Evolutionary conservation across 345 rosid genomes (phyloP).

Genomic region (Hibiscus syriacus): DNA sequence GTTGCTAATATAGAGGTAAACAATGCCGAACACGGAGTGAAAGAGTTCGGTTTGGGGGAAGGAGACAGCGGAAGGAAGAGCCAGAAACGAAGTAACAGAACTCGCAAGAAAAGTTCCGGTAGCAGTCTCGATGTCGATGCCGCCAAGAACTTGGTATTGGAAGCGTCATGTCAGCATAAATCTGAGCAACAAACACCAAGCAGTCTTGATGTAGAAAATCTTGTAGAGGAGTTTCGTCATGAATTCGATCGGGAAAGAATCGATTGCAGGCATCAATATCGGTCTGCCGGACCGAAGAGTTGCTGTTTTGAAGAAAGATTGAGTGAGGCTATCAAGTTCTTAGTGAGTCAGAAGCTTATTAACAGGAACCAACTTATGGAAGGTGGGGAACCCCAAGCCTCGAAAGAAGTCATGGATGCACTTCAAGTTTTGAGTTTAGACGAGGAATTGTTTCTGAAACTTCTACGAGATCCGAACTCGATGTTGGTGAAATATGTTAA

Average conservation of each 20-base stretch:
- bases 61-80: constrained; percentile 43
- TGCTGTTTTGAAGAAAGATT: constrained; percentile 54
- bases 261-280: too few species aligned
- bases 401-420: constrained; percentile 73
- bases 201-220: constrained; percentile 44
- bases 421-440: constrained; percentile 71
- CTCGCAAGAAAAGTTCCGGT: constrained; percentile 49
- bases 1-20: constrained; percentile 29
- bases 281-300: constrained; percentile 26
- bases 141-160: constrained; percentile 27
- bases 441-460: constrained; percentile 70
- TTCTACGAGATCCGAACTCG: constrained; percentile 69
- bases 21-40: constrained; percentile 33
- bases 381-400: constrained; percentile 38
- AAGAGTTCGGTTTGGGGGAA: constrained; percentile 31
- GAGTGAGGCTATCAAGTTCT: constrained; percentile 59
- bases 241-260: too few species aligned
- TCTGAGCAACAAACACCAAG: constrained; percentile 25
- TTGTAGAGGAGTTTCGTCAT: constrained; percentile 68
- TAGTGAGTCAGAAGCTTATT: constrained; percentile 55
- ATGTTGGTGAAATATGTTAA: constrained; percentile 40
- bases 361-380: constrained; percentile 44
- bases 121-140: constrained; percentile 27
- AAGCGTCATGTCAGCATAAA: constrained; percentile 19
- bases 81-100: constrained; percentile 45